Evolutionary conservation across 2,329 filamentous ascomycete genomes (phyloP).

Genomic region (Diplodia seriata): DNA sequence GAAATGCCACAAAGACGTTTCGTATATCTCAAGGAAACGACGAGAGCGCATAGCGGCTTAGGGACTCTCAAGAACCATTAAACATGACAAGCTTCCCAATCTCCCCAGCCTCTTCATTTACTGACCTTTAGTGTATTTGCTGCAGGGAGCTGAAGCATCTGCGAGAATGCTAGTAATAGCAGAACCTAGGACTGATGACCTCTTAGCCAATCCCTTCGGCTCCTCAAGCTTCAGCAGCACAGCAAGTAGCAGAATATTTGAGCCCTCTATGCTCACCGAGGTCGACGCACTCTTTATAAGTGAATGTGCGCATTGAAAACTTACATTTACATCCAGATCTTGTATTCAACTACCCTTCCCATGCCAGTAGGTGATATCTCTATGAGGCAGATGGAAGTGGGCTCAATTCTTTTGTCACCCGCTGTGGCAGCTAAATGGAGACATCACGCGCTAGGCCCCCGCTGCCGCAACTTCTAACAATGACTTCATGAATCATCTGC

Average conservation of each 20-base stretch:
- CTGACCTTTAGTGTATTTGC: not conserved
- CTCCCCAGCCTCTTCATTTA: not conserved
- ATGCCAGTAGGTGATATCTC: too few species aligned
- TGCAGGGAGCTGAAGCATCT: not conserved
- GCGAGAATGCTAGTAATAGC: not conserved
- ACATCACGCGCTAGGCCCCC: not conserved
- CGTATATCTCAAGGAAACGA: not conserved
- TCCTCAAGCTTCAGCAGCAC: not conserved
- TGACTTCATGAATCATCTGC: conserved; percentile 23
- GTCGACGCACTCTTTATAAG: too few species aligned
- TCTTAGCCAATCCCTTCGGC: not conserved
- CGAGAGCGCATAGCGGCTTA: not conserved
- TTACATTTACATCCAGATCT: too few species aligned
- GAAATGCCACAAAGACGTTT: not conserved
- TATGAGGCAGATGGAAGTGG: too few species aligned
- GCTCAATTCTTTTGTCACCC: too few species aligned
- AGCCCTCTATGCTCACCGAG: too few species aligned
- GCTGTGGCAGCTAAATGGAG: not conserved
- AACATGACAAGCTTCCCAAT: not conserved
- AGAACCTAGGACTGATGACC: not conserved
- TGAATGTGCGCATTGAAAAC: too few species aligned
- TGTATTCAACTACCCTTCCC: too few species aligned
- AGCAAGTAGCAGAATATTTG: too few species aligned
- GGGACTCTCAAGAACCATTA: not conserved
- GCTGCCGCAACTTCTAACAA: conserved; percentile 1